Percentiles rank a stretch among this genome's conserved stretches.
phyloP scores from a whole-genome alignment of 2,329 filamentous ascomycete genomes.

The Incumbomyces delicatus region DNA sequence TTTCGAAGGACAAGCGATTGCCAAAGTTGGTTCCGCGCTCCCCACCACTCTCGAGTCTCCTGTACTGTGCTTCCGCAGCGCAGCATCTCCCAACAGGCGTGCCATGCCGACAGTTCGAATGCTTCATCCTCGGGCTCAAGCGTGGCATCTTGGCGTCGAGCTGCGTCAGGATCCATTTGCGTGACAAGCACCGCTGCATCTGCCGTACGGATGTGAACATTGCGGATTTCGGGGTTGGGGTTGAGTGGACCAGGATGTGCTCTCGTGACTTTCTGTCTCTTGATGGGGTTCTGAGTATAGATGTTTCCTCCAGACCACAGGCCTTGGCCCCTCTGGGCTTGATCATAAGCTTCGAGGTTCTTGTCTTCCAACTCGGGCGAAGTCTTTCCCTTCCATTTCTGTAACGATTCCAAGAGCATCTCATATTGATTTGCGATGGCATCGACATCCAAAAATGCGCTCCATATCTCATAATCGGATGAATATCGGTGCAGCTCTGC shows the following conservation, averaged over 20 bases:
- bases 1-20: conserved; percentile 73
- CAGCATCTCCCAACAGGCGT: conserved; percentile 87
- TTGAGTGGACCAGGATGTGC: conserved; percentile 57
- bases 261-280: conserved; percentile 73
- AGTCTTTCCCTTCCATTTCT: conserved; percentile 59
- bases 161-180: conserved; percentile 83
- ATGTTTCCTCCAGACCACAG: conserved; percentile 84
- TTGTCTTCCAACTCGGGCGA: conserved; percentile 63
- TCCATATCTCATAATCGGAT: conserved; percentile 54
- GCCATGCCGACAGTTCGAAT: conserved; percentile 84
- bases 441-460: conserved; percentile 65
- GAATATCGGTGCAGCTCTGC: conserved; percentile 46
- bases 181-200: conserved; percentile 57
- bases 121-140: conserved; percentile 76
- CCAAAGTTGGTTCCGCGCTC: conserved; percentile 79
- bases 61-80: conserved; percentile 67
- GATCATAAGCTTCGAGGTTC: conserved; percentile 64
- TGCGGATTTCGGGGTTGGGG: conserved; percentile 43
- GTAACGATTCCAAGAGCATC: conserved; percentile 72
- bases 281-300: conserved; percentile 81
- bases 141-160: conserved; percentile 64
- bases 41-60: conserved; percentile 75
- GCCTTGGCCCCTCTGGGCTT: conserved; percentile 63
- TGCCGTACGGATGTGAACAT: conserved; percentile 44
- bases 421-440: conserved; percentile 66